These are phyloP conservation scores for Daldinia childiae DNA, from an alignment of 495 filamentous ascomycete genomes.

Conservation along the genomic window DNA sequence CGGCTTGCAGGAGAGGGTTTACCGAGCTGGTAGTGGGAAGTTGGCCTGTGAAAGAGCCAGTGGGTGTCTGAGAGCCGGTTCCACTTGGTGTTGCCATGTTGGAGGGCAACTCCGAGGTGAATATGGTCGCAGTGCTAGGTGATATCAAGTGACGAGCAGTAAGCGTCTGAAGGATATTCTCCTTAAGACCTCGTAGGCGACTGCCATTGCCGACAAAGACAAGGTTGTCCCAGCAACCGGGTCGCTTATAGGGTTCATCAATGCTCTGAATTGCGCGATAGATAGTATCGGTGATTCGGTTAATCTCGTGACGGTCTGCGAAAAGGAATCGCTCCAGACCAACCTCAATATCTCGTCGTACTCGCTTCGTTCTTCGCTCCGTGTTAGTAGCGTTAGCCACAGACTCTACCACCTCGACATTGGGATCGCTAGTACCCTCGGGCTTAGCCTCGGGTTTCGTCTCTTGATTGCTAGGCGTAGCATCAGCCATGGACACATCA, in stretches of 20 bases:
- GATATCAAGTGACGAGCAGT: conserved; percentile 86
- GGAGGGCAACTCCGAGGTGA: conserved; percentile 93
- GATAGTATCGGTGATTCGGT: conserved; percentile 81
- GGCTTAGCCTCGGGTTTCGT: conserved; percentile 38
- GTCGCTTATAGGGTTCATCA: conserved; percentile 79
- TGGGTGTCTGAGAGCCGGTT: conserved; percentile 91
- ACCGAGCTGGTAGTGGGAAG: conserved; percentile 66
- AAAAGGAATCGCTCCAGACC: conserved; percentile 88
- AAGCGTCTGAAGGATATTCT: conserved; percentile 81
- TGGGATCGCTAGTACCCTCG: conserved; percentile 24
- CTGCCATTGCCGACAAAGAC: conserved; percentile 90
- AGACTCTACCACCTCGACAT: conserved; percentile 12
- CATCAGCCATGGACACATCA: conserved; percentile 49
- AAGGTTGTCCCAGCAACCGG: conserved; percentile 87
- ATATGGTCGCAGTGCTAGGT: conserved; percentile 90
- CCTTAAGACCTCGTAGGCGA: conserved; percentile 84
- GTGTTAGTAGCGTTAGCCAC: conserved; percentile 25
- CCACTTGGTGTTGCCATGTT: conserved; percentile 88
- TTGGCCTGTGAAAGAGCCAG: conserved; percentile 66
- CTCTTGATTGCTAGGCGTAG: conserved; percentile 24
- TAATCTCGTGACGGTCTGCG: conserved; percentile 75
- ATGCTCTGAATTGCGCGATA: conserved; percentile 82
- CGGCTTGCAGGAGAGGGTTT: conserved; percentile 91
- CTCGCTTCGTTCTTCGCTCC: conserved; percentile 54
- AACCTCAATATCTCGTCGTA: conserved; percentile 81